phyloP scores from a whole-genome alignment of 179 eudicot species.

The Monotropa hypopitys region DNA sequence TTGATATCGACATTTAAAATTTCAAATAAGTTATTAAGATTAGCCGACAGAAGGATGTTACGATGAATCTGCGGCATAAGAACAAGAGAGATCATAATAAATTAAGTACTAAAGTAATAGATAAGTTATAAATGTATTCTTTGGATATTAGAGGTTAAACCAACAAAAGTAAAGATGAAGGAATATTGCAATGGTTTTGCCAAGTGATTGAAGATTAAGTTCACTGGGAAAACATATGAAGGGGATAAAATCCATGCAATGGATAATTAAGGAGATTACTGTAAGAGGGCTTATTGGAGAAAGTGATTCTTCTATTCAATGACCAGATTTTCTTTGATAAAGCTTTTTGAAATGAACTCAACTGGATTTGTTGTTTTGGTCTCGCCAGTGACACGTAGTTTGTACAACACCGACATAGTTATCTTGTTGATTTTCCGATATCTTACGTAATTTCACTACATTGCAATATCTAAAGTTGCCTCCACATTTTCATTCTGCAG shows the following conservation, averaged over 20 bases:
- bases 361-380: background rate
- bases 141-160: background rate
- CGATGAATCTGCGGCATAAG: background rate
- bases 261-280: background rate
- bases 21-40: background rate
- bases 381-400: background rate
- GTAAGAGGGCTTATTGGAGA: background rate
- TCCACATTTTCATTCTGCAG: conserved; percentile 13
- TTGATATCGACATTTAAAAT: background rate
- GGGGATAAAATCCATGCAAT: background rate
- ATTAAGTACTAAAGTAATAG: background rate
- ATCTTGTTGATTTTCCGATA: background rate
- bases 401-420: background rate
- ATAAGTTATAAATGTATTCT: too few relatives aligned
- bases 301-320: background rate
- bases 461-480: background rate
- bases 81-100: background rate
- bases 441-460: background rate
- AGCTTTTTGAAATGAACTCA: background rate
- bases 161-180: background rate
- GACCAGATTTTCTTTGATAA: background rate
- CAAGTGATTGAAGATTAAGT: background rate
- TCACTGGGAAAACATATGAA: background rate
- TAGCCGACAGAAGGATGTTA: background rate
- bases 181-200: background rate